phyloP scores from a whole-genome alignment of 805 yeast genomes.

The Candida oleophila region DNA sequence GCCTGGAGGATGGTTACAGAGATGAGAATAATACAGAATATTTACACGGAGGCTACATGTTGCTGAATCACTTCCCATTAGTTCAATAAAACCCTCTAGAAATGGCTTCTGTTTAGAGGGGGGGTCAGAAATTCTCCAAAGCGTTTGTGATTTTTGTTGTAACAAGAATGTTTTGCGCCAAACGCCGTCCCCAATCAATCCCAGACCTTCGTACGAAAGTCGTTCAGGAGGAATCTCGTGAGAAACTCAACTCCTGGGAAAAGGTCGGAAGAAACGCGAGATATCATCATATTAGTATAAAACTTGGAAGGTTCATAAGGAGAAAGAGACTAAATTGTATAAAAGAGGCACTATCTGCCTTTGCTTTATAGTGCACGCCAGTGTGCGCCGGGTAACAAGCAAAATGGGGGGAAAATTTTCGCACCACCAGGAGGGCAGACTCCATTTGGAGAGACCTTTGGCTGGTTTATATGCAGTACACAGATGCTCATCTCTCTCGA shows the following conservation, averaged over 20 bases:
- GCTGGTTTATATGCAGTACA: slow-evolving; percentile 9
- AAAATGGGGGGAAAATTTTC: neutral
- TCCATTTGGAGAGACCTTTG: neutral
- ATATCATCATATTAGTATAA: slow-evolving; percentile 59
- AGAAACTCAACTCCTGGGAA: slow-evolving; percentile 44
- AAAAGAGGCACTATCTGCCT: slow-evolving; percentile 4
- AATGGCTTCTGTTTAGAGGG: too few species aligned
- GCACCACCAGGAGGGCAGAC: neutral
- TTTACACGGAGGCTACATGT: neutral
- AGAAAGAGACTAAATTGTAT: slow-evolving; percentile 15
- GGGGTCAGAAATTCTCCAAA: slow-evolving; percentile 47
- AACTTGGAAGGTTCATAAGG: slow-evolving; percentile 67
- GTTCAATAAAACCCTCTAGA: too few species aligned
- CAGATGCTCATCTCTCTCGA: neutral
- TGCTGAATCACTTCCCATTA: neutral
- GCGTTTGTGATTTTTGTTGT: slow-evolving; percentile 37
- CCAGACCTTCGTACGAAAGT: slow-evolving; percentile 35
- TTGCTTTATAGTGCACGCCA: slow-evolving; percentile 14
- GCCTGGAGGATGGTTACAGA: neutral
- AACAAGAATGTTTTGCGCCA: slow-evolving; percentile 51
- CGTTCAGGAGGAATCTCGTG: slow-evolving; percentile 34
- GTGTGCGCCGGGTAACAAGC: slow-evolving; percentile 9
- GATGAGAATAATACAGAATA: neutral
- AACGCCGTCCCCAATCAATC: slow-evolving; percentile 47
- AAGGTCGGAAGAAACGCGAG: slow-evolving; percentile 51